Conservation (phyloP, 192 early-diverging fungal genomes). For the Coemansia javaensis region DNA sequence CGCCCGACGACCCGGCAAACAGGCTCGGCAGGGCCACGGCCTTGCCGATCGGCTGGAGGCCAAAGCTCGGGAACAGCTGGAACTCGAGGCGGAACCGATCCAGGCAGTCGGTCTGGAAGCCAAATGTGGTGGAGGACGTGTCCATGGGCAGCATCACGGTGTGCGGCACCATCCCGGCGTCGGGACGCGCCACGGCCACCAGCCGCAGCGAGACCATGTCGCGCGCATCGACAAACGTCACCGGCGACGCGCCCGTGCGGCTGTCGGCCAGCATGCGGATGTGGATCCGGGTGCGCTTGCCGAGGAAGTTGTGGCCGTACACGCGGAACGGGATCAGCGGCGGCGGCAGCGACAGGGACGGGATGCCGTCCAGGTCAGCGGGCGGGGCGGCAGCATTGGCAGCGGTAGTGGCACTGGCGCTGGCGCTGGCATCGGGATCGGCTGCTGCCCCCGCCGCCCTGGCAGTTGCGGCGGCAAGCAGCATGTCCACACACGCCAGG, state of each 20-base stretch:
- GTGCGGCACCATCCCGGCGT: slow-evolving; percentile 83
- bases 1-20: slow-evolving; percentile 45
- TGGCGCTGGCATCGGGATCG: not conserved
- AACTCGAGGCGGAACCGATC: slow-evolving; percentile 85
- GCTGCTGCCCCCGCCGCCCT: not conserved
- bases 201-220: slow-evolving; percentile 70
- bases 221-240: slow-evolving; percentile 35
- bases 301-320: slow-evolving; percentile 97
- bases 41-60: slow-evolving; percentile 86
- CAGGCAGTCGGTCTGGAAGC: slow-evolving; percentile 75
- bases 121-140: slow-evolving; percentile 64
- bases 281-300: slow-evolving; percentile 83
- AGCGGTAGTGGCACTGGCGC: too few relatives aligned
- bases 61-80: slow-evolving; percentile 95
- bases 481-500: slow-evolving; percentile 68
- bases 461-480: slow-evolving; percentile 58
- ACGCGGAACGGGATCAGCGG: slow-evolving; percentile 97
- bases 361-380: slow-evolving; percentile 80
- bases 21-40: slow-evolving; percentile 73
- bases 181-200: slow-evolving; percentile 82
- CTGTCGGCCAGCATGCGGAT: slow-evolving; percentile 58
- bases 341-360: slow-evolving; percentile 89
- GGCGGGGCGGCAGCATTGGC: too few relatives aligned
- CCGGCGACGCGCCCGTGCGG: slow-evolving; percentile 22
- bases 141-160: slow-evolving; percentile 85